Evolutionary conservation across 805 yeast genomes (phyloP).

Genomic region (Danielia oregonensis): DNA sequence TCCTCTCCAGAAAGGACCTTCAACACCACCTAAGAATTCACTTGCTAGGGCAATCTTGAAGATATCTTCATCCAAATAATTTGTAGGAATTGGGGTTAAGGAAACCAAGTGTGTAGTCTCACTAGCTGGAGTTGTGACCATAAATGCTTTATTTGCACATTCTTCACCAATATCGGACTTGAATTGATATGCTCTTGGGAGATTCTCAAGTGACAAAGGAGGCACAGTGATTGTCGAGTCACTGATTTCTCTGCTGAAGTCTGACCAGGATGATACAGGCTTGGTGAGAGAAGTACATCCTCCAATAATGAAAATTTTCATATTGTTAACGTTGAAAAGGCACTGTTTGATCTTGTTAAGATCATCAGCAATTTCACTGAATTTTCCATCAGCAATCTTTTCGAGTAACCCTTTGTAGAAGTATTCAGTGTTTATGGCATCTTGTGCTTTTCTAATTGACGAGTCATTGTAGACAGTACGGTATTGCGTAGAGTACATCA

Average conservation of each 20-base stretch:
- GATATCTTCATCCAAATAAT: constrained; percentile 48
- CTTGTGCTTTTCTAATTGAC: constrained; percentile 64
- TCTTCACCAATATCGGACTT: constrained; percentile 53
- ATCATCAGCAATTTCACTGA: constrained; percentile 41
- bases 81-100: constrained; percentile 55
- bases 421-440: constrained; percentile 59
- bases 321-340: constrained; percentile 54
- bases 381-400: constrained; percentile 53
- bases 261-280: constrained; percentile 61
- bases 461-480: constrained; percentile 51
- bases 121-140: constrained; percentile 77
- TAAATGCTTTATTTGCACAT: constrained; percentile 52
- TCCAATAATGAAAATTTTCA: constrained; percentile 69
- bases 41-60: constrained; percentile 69
- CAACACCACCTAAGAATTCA: constrained; percentile 78
- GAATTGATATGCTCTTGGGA: constrained; percentile 54
- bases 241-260: constrained; percentile 25
- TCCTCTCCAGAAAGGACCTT: constrained; percentile 97
- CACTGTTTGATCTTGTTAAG: constrained; percentile 50
- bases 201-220: constrained; percentile 19
- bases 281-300: constrained; percentile 48
- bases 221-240: constrained; percentile 1
- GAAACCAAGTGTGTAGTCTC: constrained; percentile 72
- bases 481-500: constrained; percentile 63
- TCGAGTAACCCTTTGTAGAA: constrained; percentile 44